Base-by-base conservation (phyloP, 192 early-diverging fungal genomes). In the Podila verticillata region DNA sequence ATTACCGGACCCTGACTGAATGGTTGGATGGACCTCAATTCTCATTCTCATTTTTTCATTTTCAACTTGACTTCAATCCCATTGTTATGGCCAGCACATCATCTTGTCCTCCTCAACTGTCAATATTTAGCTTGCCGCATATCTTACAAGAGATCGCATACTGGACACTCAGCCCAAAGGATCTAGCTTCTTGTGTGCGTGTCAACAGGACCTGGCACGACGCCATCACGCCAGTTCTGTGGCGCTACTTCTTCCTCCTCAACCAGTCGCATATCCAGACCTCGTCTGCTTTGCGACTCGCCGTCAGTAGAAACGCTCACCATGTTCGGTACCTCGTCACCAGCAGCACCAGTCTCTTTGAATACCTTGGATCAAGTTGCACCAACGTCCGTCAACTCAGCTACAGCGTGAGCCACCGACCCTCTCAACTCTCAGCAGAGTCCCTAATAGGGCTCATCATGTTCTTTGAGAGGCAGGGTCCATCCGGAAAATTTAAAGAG, bases 181-280 rank as follows among this genome's bases (percentile, higher is more conserved):
- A 54, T 54, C 24, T 54, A 6, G 22, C 24, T 1, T 1, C n/a
- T 4, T 54, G 51, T 2, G 22, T 54, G 5, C 51, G 22, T 10
- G 51, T 54, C 51, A 60, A 60, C 30, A 60, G 19, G 26, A 30
- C 26, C 58, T 60, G 28, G 58, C 7, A 60, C 17, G 30, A 60
- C 17, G 28, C 58, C 19, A 60, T 60, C 12, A 60, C 30, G 8
- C 10, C 58, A 19, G 17, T 60, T 8, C 51, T 54, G 20, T 54
- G 51, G 51, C 51, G 51, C 51, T n/a, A 54, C 51, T 54, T 54
- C 24, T 54, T 54, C 51, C 6, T 54, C 51, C n/a, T 54, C n/a
- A 54, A 54, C 20, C 49, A 51, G 49, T 51, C 49, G 49, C 49
- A 26, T 0, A 54, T 54, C 51, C 6, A n/a, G 24, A 54, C 17